Conservation (phyloP, 1,284 basidiomycete genomes). For the Fomitopsis schrenkii region DNA sequence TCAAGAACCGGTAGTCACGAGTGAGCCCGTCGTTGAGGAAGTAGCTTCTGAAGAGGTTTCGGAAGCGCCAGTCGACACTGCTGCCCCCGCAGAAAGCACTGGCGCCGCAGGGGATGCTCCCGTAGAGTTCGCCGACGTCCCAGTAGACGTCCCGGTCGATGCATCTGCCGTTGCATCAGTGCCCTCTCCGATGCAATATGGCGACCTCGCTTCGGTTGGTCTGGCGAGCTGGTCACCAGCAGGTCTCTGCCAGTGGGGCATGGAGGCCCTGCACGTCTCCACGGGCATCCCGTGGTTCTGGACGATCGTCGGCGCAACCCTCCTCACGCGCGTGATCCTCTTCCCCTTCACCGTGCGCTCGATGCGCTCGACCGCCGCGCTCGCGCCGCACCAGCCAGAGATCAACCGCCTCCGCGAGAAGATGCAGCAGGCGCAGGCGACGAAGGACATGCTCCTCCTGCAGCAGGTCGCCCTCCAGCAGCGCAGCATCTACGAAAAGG, state of each 20-base stretch:
- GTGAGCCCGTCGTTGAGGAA: background rate
- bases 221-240: constrained; percentile 57
- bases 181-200: constrained; percentile 54
- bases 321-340: constrained; percentile 65
- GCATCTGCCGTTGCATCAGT: constrained; percentile 7
- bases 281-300: constrained; percentile 86
- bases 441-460: constrained; percentile 50
- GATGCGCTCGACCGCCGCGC: constrained; percentile 64
- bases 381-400: constrained; percentile 63
- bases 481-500: constrained; percentile 61
- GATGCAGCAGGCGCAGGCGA: constrained; percentile 30
- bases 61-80: constrained; percentile 2
- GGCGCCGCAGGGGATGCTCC: background rate
- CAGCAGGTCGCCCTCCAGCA: constrained; percentile 55
- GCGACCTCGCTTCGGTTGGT: constrained; percentile 78
- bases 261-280: constrained; percentile 73
- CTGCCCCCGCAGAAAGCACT: background rate
- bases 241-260: constrained; percentile 36
- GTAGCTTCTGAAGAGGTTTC: background rate
- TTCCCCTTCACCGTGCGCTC: constrained; percentile 69
- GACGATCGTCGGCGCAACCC: constrained; percentile 71
- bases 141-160: constrained; percentile 1
- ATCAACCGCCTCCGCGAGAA: constrained; percentile 54
- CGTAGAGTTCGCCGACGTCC: background rate
- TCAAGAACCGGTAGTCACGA: background rate